A percentile compares a stretch with the other conserved stretches of the same genome.
phyloP scores from a whole-genome alignment of 164 flowering plant genomes.

The Liquidambar formosana region DNA sequence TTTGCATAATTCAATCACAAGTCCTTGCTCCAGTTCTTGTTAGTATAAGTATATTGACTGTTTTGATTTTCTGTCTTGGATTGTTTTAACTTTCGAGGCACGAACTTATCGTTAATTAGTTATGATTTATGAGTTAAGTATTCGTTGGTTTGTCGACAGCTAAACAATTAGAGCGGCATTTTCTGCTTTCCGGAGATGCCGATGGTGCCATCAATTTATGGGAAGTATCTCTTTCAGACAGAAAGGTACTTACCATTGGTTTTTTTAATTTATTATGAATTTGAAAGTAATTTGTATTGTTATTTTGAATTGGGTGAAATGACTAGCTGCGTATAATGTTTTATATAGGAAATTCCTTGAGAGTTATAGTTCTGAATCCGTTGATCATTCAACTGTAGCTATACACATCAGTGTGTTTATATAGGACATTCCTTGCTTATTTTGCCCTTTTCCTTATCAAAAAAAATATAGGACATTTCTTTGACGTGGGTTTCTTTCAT shows the following conservation, averaged over 20 bases:
- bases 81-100: background rate
- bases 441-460: too few species aligned
- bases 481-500: too few species aligned
- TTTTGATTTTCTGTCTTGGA: too few species aligned
- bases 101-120: background rate
- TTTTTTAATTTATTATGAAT: background rate
- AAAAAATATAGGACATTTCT: too few species aligned
- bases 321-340: too few species aligned
- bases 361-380: too few species aligned
- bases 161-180: constrained; percentile 54
- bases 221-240: constrained; percentile 61
- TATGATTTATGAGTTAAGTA: background rate
- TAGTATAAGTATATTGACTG: too few species aligned
- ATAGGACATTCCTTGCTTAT: too few species aligned
- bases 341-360: too few species aligned
- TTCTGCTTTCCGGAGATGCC: constrained; percentile 86
- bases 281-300: background rate
- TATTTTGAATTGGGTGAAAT: too few species aligned
- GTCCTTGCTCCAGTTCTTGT: background rate
- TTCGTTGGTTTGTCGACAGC: constrained; percentile 40
- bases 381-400: too few species aligned
- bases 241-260: constrained; percentile 47
- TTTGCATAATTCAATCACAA: background rate
- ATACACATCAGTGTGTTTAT: too few species aligned
- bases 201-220: constrained; percentile 75